Evolutionary conservation across 352 stramenopile genomes (phyloP), one percentile per base, ranked within the genome.

Genomic region (Globisporangium cylindrosporum): DNA sequence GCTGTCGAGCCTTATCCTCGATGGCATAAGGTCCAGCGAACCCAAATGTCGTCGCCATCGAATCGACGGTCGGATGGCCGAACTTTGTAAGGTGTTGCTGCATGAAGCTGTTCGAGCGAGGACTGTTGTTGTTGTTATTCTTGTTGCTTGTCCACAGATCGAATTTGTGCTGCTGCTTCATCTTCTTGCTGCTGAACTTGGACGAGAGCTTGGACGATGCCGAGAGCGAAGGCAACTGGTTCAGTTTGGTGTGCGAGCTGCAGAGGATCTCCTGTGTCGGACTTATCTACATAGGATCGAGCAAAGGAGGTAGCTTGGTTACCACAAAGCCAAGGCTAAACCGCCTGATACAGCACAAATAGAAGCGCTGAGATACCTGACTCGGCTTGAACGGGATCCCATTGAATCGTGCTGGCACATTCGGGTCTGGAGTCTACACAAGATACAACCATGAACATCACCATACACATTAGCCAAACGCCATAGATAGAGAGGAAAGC

Each of bases 351-450:
- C 20, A 27, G 27, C 10, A 18, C 10, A 32, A 9, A 20, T 20
- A 56, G 49, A 18, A 43, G 36, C 36, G n/a, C 5, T 8, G 25
- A 5, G 56, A 61, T n/a, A 90, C 77, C 60, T 89, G 73, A 58
- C 79, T 89, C 29, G 75, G 70, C 41, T 68, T 80, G 65, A 84
- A 91, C n/a, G 82, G 79, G 34, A 91, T 66, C 29, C 77, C 77
- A 32, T 91, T 91, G 69, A 88, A 89, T 43, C 82, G 70, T 7
- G 82, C 82, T 22, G 82, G 82, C 5, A 91, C 55, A 59, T 89
- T 74, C 14, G 80, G 82, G 38, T 91, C 82, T 10, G 75, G 77
- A 1, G 64, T 79, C 79, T 87, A 56, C 34, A n/a, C 34, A 25
- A 27, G 27, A 63, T 15, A 65, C 12, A 18, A 5, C 41, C 57